Percentiles rank a stretch among this genome's conserved stretches.
phyloP scores from a whole-genome alignment of 768 basidiomycete genomes.

The Leccinum incarnatum region DNA sequence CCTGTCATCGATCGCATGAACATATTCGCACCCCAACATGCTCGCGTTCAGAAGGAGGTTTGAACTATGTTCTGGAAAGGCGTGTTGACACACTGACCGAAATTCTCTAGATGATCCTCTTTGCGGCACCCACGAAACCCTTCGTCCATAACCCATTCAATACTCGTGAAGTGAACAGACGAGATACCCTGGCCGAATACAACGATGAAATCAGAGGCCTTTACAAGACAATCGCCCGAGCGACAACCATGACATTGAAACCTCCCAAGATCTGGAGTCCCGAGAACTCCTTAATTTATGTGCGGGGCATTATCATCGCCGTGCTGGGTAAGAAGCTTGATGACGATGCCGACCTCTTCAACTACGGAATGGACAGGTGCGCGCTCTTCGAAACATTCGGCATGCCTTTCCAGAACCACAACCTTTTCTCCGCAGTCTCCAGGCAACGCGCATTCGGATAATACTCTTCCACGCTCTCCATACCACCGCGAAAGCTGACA shows the following conservation, averaged over 20 bases:
- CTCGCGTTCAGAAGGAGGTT: slow-evolving; percentile 24
- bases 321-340: slow-evolving; percentile 12
- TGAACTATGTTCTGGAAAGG: neutral
- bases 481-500: slow-evolving; percentile 19
- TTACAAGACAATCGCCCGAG: slow-evolving; percentile 8
- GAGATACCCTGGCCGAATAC: slow-evolving; percentile 10
- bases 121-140: slow-evolving; percentile 9
- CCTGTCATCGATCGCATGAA: slow-evolving; percentile 19
- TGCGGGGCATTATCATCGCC: slow-evolving; percentile 13
- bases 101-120: slow-evolving; percentile 16
- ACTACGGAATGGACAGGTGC: slow-evolving; percentile 13
- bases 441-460: slow-evolving; percentile 42
- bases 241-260: slow-evolving; percentile 5
- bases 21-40: slow-evolving; percentile 20
- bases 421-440: slow-evolving; percentile 28
- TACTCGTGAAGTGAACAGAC: slow-evolving; percentile 7
- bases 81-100: neutral
- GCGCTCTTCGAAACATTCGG: neutral
- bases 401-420: neutral
- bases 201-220: slow-evolving; percentile 12
- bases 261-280: slow-evolving; percentile 20
- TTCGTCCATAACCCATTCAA: slow-evolving; percentile 7
- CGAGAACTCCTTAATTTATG: slow-evolving; percentile 10
- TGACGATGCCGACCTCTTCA: slow-evolving; percentile 10
- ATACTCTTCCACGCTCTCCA: slow-evolving; percentile 36